These are phyloP conservation scores for Thelephora terrestris DNA, from an alignment of 1,284 basidiomycete species.

Conservation along the genomic window DNA sequence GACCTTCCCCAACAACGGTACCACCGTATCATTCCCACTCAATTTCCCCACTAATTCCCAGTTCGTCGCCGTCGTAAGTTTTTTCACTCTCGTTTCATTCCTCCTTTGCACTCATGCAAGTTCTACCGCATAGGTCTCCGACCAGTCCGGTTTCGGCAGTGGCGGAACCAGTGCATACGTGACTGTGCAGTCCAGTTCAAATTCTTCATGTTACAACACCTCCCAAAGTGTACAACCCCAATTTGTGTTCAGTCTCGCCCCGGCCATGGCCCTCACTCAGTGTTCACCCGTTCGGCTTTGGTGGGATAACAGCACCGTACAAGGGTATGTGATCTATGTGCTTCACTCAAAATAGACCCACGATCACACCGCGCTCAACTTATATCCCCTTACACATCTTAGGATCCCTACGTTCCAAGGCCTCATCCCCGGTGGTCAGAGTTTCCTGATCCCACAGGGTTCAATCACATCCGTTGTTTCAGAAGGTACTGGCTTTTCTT, in stretches of 20 bases:
- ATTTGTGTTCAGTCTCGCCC: conserved; percentile 53
- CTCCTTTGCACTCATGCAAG: conserved; percentile 5
- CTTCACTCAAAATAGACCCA: neutral
- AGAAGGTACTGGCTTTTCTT: conserved; percentile 56
- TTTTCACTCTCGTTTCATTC: conserved; percentile 2
- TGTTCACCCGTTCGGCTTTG: conserved; percentile 50
- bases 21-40: conserved; percentile 44
- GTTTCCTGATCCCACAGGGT: conserved; percentile 50
- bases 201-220: conserved; percentile 52
- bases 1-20: conserved; percentile 34
- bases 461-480: conserved; percentile 28
- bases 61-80: conserved; percentile 66
- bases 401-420: conserved; percentile 55
- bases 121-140: conserved; percentile 45
- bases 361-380: neutral
- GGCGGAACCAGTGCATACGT: conserved; percentile 65
- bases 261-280: conserved; percentile 50
- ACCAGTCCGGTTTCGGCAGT: conserved; percentile 54
- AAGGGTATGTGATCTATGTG: conserved; percentile 36
- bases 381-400: neutral
- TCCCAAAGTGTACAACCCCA: conserved; percentile 34
- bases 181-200: conserved; percentile 38
- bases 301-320: conserved; percentile 39
- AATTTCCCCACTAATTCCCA: conserved; percentile 57
- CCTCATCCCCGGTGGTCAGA: conserved; percentile 69